Evolutionary conservation across 148 eudicot genomes (phyloP).

Genomic region (Persicaria maculosa): DNA sequence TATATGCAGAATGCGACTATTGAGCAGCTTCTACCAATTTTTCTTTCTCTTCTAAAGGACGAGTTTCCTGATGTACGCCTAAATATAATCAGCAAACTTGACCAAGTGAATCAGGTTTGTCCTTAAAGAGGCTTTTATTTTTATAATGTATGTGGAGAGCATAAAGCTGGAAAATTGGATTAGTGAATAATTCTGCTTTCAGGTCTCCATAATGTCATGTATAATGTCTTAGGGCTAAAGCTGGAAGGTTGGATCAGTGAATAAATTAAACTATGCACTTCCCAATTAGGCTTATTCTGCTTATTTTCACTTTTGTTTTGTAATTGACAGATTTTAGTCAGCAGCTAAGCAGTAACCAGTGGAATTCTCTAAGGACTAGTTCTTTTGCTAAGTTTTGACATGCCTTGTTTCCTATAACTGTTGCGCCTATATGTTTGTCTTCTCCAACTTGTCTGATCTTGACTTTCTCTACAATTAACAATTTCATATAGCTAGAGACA

Average conservation of each 20-base stretch:
- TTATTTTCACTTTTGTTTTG: too few relatives aligned
- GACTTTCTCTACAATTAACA: not conserved
- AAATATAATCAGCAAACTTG: conserved; percentile 96
- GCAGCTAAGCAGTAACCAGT: not conserved
- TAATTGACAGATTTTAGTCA: not conserved
- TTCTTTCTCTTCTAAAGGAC: conserved; percentile 88
- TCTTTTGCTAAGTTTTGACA: not conserved
- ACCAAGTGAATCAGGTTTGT: conserved; percentile 96
- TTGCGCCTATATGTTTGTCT: not conserved
- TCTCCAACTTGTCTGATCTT: not conserved
- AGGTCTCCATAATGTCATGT: not conserved
- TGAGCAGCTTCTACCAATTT: conserved; percentile 94
- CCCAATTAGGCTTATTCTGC: not conserved
- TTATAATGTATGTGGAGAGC: not conserved
- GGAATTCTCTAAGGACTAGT: not conserved
- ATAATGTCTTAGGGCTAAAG: not conserved
- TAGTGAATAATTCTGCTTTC: not conserved
- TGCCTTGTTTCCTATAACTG: not conserved
- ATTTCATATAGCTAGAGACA: not conserved
- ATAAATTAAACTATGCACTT: not conserved
- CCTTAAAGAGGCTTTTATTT: not conserved
- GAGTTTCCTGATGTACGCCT: conserved; percentile 99
- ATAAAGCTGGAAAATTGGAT: not conserved
- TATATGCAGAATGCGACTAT: conserved; percentile 84
- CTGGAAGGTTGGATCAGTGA: not conserved